Evolutionary conservation across 768 basidiomycete species (phyloP), one percentile per base, ranked within the genome.

Genomic region (Scleroderma citrinum): DNA sequence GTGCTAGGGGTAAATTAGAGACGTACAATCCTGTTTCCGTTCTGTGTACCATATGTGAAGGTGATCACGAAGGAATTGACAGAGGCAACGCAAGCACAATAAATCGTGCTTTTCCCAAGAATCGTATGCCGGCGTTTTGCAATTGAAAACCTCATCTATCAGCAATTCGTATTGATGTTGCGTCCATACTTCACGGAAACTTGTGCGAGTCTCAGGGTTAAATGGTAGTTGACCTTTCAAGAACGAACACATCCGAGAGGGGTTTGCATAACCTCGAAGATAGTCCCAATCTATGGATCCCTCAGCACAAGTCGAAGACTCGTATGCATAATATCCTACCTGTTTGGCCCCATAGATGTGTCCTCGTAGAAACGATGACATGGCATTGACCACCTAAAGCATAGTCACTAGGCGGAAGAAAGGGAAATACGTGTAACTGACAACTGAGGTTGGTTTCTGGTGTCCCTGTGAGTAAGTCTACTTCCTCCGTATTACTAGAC

Each of bases 1-100:
- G 12, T n/a, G 21, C 14, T 31, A 17, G 46, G 16, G 44, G 29
- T 30, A 42, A 34, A 20, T 12, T 20, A 36, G 13, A 38, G 20
- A 31, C 57, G 30, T 31, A 64, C 65, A 38, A 43, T 56, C 53
- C 44, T 51, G 45, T 41, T 59, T 63, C 13, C 49, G 45, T 13
- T 55, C 54, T 12, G 66, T 45, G 1, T 60, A 46, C 65, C 65
- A 68, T 16, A 63, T 47, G 24, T 63, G 60, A 11, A 68, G 52
- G 44, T 68, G 64, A 12, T 35, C 46, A 10, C 38, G 20, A 4
- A 68, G n/a, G 23, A 67, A 40, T 34, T 52, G 50, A 2, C 30
- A 29, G 17, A 67, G 48, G 35, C 67, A 68, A 4, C 38, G 14
- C 47, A 54, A 46, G 44, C 67, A 68, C 20, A 68, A n/a, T 44